phyloP scores from a whole-genome alignment of 495 filamentous ascomycete genomes.

The Penicillium goetzii region DNA sequence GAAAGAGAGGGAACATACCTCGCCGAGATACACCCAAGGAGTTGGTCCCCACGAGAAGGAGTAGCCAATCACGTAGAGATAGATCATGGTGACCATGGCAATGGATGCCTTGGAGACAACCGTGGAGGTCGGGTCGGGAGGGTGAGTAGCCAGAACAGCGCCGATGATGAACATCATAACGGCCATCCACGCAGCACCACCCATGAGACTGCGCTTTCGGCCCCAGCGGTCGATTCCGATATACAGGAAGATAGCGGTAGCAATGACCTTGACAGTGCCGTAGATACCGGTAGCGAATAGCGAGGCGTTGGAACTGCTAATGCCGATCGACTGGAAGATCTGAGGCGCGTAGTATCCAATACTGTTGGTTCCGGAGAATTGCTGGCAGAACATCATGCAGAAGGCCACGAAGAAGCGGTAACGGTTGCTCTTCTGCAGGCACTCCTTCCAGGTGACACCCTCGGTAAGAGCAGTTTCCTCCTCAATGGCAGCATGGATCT shows the following conservation, averaged over 20 bases:
- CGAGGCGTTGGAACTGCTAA: constrained; percentile 45
- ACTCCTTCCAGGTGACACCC: constrained; percentile 47
- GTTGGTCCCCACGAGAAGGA: constrained; percentile 48
- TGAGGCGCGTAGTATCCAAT: constrained; percentile 57
- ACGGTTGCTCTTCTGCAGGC: constrained; percentile 41
- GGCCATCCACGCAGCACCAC: constrained; percentile 68
- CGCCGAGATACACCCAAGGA: constrained; percentile 58
- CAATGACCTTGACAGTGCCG: constrained; percentile 55
- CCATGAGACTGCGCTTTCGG: constrained; percentile 66
- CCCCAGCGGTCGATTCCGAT: constrained; percentile 73
- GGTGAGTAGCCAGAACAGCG: constrained; percentile 59
- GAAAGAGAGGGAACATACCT: constrained; percentile 30
- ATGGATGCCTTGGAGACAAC: constrained; percentile 45
- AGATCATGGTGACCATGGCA: constrained; percentile 58
- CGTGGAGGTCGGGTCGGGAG: constrained; percentile 35
- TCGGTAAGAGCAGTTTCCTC: constrained; percentile 47
- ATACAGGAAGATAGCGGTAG: constrained; percentile 64
- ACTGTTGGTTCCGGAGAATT: constrained; percentile 56
- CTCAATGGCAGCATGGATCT: constrained; percentile 54
- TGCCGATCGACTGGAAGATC: constrained; percentile 54
- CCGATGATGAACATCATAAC: constrained; percentile 77
- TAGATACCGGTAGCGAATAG: constrained; percentile 58
- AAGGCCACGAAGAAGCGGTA: constrained; percentile 50
- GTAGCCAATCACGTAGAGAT: constrained; percentile 55
- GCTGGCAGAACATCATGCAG: constrained; percentile 56